Percentiles rank a stretch among this genome's conserved stretches.
These are phyloP conservation scores for Candida albicans DNA, from an alignment of 1,139 yeast species.

Conservation along the genomic window DNA sequence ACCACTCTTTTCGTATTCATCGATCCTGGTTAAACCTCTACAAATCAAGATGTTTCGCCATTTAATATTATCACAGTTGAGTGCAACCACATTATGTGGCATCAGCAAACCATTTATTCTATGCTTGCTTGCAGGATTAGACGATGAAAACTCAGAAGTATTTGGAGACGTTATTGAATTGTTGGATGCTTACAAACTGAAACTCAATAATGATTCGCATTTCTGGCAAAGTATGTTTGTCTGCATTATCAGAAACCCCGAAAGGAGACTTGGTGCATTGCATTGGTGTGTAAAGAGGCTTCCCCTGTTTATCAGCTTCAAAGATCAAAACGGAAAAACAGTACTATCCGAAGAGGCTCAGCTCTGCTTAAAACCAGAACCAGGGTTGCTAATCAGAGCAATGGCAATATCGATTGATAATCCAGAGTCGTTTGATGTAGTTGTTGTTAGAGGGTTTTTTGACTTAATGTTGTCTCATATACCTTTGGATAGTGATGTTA, in stretches of 20 bases:
- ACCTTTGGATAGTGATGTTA: conserved; percentile 61
- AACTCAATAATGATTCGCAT: conserved; percentile 63
- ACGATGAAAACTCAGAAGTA: conserved; percentile 86
- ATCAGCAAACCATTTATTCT: conserved; percentile 69
- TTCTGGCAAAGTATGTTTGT: conserved; percentile 87
- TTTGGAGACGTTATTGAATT: conserved; percentile 60
- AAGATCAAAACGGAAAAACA: conserved; percentile 12
- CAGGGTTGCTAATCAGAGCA: conserved; percentile 76
- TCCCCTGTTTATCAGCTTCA: conserved; percentile 45
- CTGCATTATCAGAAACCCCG: conserved; percentile 74
- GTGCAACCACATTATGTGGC: conserved; percentile 47
- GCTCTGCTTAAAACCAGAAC: conserved; percentile 66
- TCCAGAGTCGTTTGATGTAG: conserved; percentile 45
- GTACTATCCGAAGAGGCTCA: conserved; percentile 51
- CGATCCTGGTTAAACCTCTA: conserved; percentile 82
- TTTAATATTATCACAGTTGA: conserved; percentile 51
- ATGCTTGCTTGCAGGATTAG: conserved; percentile 82
- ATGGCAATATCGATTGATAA: conserved; percentile 65
- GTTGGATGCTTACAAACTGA: conserved; percentile 59
- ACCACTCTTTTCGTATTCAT: conserved; percentile 83
- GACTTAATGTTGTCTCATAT: conserved; percentile 72
- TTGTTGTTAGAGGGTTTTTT: conserved; percentile 86
- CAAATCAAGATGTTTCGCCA: conserved; percentile 60
- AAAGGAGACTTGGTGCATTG: conserved; percentile 78
- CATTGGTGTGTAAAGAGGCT: conserved; percentile 69